phyloP scores from a whole-genome alignment of 345 rosid genomes.

The Eutrema yunnanense region DNA sequence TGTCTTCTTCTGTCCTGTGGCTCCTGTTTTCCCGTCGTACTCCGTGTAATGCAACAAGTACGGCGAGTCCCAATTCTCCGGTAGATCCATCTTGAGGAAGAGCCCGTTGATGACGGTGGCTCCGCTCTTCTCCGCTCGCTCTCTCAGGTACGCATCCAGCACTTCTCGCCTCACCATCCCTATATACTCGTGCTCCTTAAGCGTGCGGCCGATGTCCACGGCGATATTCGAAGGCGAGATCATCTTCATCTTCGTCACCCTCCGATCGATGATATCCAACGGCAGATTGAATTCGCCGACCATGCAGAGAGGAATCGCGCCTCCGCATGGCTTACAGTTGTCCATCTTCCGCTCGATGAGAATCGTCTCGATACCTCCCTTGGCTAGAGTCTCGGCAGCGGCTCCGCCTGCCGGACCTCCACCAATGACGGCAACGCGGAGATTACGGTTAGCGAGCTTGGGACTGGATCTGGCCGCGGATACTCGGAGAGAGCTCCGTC shows the following conservation, averaged over 20 bases:
- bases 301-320: conserved; percentile 94
- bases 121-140: conserved; percentile 67
- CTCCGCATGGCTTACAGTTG: conserved; percentile 93
- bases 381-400: conserved; percentile 73
- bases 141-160: conserved; percentile 66
- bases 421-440: conserved; percentile 85
- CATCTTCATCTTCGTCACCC: conserved; percentile 94
- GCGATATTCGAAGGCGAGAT: conserved; percentile 93
- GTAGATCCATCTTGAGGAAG: conserved; percentile 83
- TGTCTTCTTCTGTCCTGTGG: conserved; percentile 61
- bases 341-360: conserved; percentile 87
- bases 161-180: conserved; percentile 96
- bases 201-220: conserved; percentile 88
- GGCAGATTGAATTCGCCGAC: conserved; percentile 97
- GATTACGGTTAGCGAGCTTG: conserved; percentile 58
- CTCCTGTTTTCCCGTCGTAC: conserved; percentile 66
- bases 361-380: conserved; percentile 82
- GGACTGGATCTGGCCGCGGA: conserved; percentile 57
- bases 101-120: conserved; percentile 76
- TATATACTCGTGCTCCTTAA: conserved; percentile 93
- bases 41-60: conserved; percentile 77
- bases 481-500: conserved; percentile 25
- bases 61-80: conserved; percentile 42
- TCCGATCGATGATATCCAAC: conserved; percentile 77
- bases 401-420: conserved; percentile 93